Evolutionary conservation across 1,139 yeast species (phyloP).

Genomic region (Diutina scorzettiae): DNA sequence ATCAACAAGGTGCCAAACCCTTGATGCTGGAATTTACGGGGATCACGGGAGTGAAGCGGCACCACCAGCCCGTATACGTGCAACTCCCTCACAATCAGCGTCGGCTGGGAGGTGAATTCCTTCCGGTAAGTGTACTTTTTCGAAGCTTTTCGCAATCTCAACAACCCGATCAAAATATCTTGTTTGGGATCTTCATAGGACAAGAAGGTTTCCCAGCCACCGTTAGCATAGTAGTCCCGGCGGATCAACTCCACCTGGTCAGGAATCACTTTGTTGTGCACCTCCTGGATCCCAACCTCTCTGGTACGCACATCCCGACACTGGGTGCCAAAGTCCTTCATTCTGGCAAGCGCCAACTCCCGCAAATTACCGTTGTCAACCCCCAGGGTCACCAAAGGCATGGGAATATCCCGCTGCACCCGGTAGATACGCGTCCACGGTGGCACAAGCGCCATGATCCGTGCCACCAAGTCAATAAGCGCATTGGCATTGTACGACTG

Average conservation of each 20-base stretch:
- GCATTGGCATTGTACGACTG: conserved; percentile 93
- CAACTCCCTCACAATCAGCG: conserved; percentile 88
- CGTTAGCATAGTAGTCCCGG: conserved; percentile 94
- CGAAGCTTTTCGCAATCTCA: conserved; percentile 80
- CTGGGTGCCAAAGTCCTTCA: conserved; percentile 94
- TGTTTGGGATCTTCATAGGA: conserved; percentile 96
- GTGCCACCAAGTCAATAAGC: conserved; percentile 84
- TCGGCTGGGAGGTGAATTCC: conserved; percentile 73
- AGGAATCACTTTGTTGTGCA: conserved; percentile 92
- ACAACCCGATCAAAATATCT: conserved; percentile 84
- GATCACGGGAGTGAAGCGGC: conserved; percentile 94
- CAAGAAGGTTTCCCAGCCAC: conserved; percentile 97
- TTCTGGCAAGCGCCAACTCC: conserved; percentile 90
- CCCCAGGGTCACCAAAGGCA: conserved; percentile 97
- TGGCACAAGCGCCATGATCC: conserved; percentile 90
- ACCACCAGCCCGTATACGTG: conserved; percentile 98
- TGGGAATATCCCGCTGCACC: conserved; percentile 97
- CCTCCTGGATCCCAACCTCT: conserved; percentile 98
- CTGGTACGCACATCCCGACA: conserved; percentile 98
- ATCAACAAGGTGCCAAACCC: conserved; percentile 94
- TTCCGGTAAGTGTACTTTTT: conserved; percentile 85
- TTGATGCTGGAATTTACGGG: conserved; percentile 96
- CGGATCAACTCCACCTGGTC: conserved; percentile 94
- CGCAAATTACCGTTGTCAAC: conserved; percentile 96
- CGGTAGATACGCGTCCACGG: conserved; percentile 99